These are phyloP conservation scores for Cercospora sojina DNA, from an alignment of 2,329 filamentous ascomycete species.

Conservation along the genomic window DNA sequence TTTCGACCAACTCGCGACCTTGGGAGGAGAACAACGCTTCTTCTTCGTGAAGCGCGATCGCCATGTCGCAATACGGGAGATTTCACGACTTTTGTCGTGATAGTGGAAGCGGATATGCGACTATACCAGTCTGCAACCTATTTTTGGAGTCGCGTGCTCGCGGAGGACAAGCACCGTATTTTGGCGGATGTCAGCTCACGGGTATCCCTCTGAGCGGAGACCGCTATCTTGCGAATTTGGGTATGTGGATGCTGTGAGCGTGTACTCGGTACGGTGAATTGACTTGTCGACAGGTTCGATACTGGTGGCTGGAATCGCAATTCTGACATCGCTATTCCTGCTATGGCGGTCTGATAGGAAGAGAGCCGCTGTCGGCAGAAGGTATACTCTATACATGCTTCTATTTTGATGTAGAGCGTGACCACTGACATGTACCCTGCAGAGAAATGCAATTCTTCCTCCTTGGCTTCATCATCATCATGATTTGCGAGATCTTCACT, in stretches of 20 bases:
- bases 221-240: conserved; percentile 75
- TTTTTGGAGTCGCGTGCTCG: conserved; percentile 59
- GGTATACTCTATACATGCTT: conserved; percentile 54
- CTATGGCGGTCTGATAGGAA: conserved; percentile 82
- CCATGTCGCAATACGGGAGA: conserved; percentile 37
- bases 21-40: neutral
- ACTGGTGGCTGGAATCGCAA: conserved; percentile 73
- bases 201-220: conserved; percentile 70
- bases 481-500: conserved; percentile 95
- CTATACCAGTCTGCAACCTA: conserved; percentile 57
- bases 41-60: neutral
- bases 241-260: conserved; percentile 49
- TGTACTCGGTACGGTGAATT: conserved; percentile 7
- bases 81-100: conserved; percentile 52
- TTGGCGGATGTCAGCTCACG: conserved; percentile 66
- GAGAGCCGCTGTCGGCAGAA: conserved; percentile 87
- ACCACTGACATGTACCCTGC: conserved; percentile 39
- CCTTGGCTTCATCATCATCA: conserved; percentile 77
- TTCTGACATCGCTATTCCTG: conserved; percentile 65
- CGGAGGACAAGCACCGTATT: conserved; percentile 53
- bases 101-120: conserved; percentile 43
- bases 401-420: neutral
- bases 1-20: neutral
- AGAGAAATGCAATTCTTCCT: conserved; percentile 96
- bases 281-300: conserved; percentile 70